Evolutionary conservation across 108 stramenopile species (phyloP).

Genomic region (Discostella stelligeroides): DNA sequence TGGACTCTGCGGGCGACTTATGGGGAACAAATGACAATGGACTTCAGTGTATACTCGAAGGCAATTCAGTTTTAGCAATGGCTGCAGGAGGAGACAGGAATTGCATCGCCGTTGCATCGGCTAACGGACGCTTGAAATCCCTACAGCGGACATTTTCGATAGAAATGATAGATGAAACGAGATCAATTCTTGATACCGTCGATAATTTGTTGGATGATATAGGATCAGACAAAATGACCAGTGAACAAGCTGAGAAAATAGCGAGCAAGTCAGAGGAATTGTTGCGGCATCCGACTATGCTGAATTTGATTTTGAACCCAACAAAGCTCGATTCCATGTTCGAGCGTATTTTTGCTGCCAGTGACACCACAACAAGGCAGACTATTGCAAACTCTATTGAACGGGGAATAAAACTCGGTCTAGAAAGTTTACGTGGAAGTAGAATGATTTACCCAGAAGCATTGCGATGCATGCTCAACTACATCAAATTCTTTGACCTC

Average conservation of each 20-base stretch:
- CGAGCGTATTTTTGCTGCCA: slow-evolving; percentile 33
- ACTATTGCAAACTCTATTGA: slow-evolving; percentile 61
- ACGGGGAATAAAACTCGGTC: slow-evolving; percentile 58
- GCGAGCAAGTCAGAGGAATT: slow-evolving; percentile 62
- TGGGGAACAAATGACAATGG: slow-evolving; percentile 55
- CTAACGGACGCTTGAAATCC: slow-evolving; percentile 11
- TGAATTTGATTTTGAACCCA: slow-evolving; percentile 73
- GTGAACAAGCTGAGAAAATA: slow-evolving; percentile 40
- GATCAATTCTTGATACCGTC: slow-evolving; percentile 40
- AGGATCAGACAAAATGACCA: slow-evolving; percentile 21
- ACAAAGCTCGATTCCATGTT: slow-evolving; percentile 63
- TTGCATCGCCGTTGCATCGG: slow-evolving; percentile 49
- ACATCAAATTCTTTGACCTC: slow-evolving; percentile 65
- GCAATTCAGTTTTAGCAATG: slow-evolving; percentile 47
- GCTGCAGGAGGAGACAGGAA: slow-evolving; percentile 64
- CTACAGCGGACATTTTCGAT: slow-evolving; percentile 41
- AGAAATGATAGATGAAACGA: slow-evolving; percentile 32
- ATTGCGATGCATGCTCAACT: slow-evolving; percentile 66
- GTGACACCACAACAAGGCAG: slow-evolving; percentile 41
- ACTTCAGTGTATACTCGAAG: slow-evolving; percentile 36
- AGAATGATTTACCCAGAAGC: slow-evolving; percentile 69
- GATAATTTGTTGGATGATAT: slow-evolving; percentile 43
- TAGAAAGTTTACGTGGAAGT: slow-evolving; percentile 49
- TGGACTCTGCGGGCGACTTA: slow-evolving; percentile 67
- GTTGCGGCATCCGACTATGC: slow-evolving; percentile 61